Conservation (phyloP, 2,329 filamentous ascomycete genomes). For the Trichothecium sympodiale region DNA sequence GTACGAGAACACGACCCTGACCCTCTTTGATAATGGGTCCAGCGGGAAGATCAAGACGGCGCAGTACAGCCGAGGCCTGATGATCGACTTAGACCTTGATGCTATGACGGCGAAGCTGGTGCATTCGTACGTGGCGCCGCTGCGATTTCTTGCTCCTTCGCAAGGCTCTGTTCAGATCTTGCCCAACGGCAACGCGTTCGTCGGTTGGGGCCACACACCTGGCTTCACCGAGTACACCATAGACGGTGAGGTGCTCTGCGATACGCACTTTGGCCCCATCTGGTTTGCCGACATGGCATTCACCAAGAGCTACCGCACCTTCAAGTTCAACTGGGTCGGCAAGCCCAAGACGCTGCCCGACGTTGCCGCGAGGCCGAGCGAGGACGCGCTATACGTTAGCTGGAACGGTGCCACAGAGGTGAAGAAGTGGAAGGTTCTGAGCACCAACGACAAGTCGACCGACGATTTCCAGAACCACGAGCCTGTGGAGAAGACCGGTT, state of each 20-base stretch:
- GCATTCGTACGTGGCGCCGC: constrained; percentile 37
- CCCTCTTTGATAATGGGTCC: constrained; percentile 20
- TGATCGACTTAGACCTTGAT: constrained; percentile 32
- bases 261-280: constrained; percentile 31
- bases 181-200: constrained; percentile 39
- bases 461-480: constrained; percentile 34
- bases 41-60: constrained; percentile 17
- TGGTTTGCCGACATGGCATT: constrained; percentile 12
- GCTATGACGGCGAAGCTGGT: constrained; percentile 34
- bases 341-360: constrained; percentile 13
- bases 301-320: constrained; percentile 13
- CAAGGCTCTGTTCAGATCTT: constrained; percentile 40
- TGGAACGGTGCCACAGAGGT: constrained; percentile 16
- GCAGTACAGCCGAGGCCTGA: constrained; percentile 12
- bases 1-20: constrained; percentile 39
- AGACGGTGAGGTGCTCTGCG: constrained; percentile 32
- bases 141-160: constrained; percentile 36
- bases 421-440: constrained; percentile 12
- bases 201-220: constrained; percentile 45
- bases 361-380: constrained; percentile 9
- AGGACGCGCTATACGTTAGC: constrained; percentile 10
- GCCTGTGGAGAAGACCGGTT: constrained; percentile 17
- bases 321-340: constrained; percentile 15
- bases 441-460: constrained; percentile 1
- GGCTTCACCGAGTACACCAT: constrained; percentile 34